phyloP scores from a whole-genome alignment of 352 stramenopile species.

The Pythium folliculosum region DNA sequence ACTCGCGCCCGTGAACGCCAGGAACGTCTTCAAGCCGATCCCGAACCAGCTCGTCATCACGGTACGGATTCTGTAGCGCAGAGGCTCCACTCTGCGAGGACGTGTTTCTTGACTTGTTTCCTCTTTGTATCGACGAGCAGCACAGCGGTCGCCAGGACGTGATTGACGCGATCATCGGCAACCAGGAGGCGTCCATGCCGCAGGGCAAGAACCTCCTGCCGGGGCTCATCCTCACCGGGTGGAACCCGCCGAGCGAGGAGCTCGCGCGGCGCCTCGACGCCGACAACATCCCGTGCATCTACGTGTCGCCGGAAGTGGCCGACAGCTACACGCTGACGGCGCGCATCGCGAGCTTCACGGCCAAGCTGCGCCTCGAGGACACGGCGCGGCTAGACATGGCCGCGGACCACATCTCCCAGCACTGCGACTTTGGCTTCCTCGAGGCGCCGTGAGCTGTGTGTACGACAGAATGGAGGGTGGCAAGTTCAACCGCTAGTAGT shows the following conservation, averaged over 20 bases:
- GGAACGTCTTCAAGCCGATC: constrained; percentile 85
- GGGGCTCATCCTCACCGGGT: constrained; percentile 83
- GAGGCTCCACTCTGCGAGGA: no score
- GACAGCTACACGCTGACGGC: constrained; percentile 89
- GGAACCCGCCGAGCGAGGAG: constrained; percentile 70
- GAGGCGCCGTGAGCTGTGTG: constrained; percentile 34
- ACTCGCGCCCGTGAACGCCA: constrained; percentile 70
- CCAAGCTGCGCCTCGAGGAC: constrained; percentile 81
- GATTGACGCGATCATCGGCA: constrained; percentile 85
- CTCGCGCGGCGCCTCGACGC: constrained; percentile 69
- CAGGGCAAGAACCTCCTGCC: constrained; percentile 70
- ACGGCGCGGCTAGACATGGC: constrained; percentile 73
- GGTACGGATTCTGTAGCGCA: constrained; percentile 32
- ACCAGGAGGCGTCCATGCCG: constrained; percentile 71
- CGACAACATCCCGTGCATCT: constrained; percentile 88
- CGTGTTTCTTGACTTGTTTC: no score
- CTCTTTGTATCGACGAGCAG: constrained; percentile 28
- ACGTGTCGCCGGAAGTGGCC: constrained; percentile 78
- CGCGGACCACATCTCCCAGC: constrained; percentile 75
- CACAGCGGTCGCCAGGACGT: constrained; percentile 82
- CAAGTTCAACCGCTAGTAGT: not conserved
- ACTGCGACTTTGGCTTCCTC: constrained; percentile 83
- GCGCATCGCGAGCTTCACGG: constrained; percentile 77
- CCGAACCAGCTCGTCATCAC: constrained; percentile 87
- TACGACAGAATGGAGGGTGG: no score